Evolutionary conservation across 2,329 filamentous ascomycete genomes (phyloP), one percentile per base, ranked within the genome.

Genomic region (Endothia cerciana): DNA sequence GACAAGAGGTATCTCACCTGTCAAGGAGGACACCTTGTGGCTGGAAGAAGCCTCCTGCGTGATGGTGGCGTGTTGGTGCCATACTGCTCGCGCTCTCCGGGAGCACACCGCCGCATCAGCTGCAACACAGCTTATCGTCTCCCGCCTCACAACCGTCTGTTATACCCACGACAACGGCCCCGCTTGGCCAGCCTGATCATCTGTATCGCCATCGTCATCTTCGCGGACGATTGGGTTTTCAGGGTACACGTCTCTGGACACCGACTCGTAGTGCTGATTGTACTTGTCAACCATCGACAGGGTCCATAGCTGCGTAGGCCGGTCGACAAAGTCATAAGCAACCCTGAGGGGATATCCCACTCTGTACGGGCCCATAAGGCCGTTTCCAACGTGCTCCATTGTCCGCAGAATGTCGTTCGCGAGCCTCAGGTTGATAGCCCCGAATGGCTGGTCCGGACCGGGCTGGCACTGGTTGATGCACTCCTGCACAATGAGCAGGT

Each of bases 401-500:
- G 76, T 78, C 15, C 77, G 74, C 40, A 78, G 68, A 53, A 81
- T 79, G 38, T 73, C 74, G 28, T 69, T 66, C 17, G 75, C 73
- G 3, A 77, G 68, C 47, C 70, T 66, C 30, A 68, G 64, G 63
- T 77, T 76, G 38, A 58, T 69, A 36, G 71, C 69, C 8, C 69
- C 70, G 45, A 73, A 74, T 15, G 36, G 56, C 22, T n/a, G 22
- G 10, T 58, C 49, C 36, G 73, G 63, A n/a, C 70, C 69, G 38
- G 72, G 69, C 17, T 70, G 70, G 64, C 77, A 79, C 62, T 75
- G 73, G 25, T 74, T 72, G 59, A 81, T 57, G 7, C 71, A 72
- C 66, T 78, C 77, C 62, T 81, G 75, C 41, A 81, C 69, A 60
- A 81, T 76, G n/a, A 80, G 70, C 71, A 78, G 71, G 45, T 74